These are phyloP conservation scores for Aspergillus costaricaensis DNA, from an alignment of 2,329 filamentous ascomycete genomes.

Conservation along the genomic window DNA sequence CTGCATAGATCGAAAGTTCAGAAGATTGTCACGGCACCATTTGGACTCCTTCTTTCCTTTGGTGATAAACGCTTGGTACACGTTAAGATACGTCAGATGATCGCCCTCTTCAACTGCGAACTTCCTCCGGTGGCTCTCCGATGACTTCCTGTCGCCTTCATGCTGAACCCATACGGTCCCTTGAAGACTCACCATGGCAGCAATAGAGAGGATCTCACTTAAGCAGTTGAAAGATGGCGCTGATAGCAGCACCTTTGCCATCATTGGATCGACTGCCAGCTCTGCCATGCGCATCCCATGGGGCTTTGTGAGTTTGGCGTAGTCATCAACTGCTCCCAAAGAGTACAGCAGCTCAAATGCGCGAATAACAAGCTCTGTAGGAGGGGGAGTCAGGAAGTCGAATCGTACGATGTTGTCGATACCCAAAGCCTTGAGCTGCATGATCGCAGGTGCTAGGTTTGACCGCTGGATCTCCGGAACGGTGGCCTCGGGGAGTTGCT, in stretches of 20 bases:
- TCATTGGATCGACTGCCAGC: constrained; percentile 91
- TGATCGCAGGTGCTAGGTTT: constrained; percentile 81
- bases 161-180: constrained; percentile 81
- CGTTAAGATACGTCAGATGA: constrained; percentile 87
- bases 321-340: constrained; percentile 81
- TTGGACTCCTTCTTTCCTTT: constrained; percentile 78
- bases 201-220: constrained; percentile 84
- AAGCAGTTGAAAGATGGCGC: constrained; percentile 75
- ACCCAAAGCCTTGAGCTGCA: constrained; percentile 91
- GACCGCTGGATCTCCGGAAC: constrained; percentile 90
- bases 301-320: constrained; percentile 85
- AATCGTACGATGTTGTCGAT: constrained; percentile 94
- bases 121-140: constrained; percentile 73
- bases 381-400: constrained; percentile 82
- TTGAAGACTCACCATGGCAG: constrained; percentile 88
- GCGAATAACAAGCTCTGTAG: constrained; percentile 78
- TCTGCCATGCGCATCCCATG: constrained; percentile 92
- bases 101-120: constrained; percentile 95
- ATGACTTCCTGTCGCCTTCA: constrained; percentile 72
- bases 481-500: constrained; percentile 68
- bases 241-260: constrained; percentile 81
- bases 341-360: constrained; percentile 87
- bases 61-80: constrained; percentile 85
- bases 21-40: constrained; percentile 82
- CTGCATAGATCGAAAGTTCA: constrained; percentile 83